Evolutionary conservation across 441 rosid genomes (phyloP).

Genomic region (Euphorbia corollata): DNA sequence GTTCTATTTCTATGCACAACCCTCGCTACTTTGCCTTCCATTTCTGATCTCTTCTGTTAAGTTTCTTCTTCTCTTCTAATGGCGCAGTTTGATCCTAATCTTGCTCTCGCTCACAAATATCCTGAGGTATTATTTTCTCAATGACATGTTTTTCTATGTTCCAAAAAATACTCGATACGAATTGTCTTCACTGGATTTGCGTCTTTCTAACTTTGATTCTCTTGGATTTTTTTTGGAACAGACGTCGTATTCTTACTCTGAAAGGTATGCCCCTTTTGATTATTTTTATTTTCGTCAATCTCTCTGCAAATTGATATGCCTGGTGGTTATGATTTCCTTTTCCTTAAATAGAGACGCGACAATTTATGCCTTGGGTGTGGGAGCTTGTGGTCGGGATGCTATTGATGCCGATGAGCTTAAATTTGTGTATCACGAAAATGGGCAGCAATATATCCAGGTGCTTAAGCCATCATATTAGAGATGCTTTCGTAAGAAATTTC

Average conservation of each 20-base stretch:
- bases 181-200: not conserved
- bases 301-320: not conserved
- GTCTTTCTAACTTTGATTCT: not conserved
- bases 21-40: not conserved
- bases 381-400: slow-evolving; percentile 78
- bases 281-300: not conserved
- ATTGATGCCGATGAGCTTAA: slow-evolving; percentile 70
- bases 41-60: not conserved
- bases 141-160: not conserved
- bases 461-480: not conserved
- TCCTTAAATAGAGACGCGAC: slow-evolving; percentile 54
- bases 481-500: not conserved
- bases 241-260: slow-evolving; percentile 42
- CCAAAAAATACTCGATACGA: not conserved
- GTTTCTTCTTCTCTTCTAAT: slow-evolving; percentile 19
- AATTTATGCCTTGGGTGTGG: slow-evolving; percentile 75
- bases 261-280: slow-evolving; percentile 33
- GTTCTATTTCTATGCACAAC: not conserved
- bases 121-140: slow-evolving; percentile 41
- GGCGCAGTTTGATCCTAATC: slow-evolving; percentile 43
- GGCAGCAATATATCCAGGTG: slow-evolving; percentile 67
- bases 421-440: slow-evolving; percentile 64
- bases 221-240: slow-evolving; percentile 14
- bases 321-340: not conserved
- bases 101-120: slow-evolving; percentile 46